A percentile compares a stretch with the other conserved stretches of the same genome.
These are phyloP conservation scores for Heterobasidion irregulare DNA, from an alignment of 1,284 basidiomycete genomes.

Conservation along the genomic window DNA sequence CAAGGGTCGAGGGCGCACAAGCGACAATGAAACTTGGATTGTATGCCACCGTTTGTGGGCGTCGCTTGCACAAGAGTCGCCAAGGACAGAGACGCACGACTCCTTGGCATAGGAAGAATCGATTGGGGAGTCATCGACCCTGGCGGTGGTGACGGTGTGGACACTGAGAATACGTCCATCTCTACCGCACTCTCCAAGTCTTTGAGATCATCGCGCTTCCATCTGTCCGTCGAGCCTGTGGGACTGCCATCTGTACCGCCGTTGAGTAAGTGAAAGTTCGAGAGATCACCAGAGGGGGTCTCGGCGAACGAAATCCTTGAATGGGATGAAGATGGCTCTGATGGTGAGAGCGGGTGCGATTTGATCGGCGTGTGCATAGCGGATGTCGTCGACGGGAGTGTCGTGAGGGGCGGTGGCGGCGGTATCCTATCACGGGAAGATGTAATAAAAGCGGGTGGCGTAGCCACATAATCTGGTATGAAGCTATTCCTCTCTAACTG, in stretches of 20 bases:
- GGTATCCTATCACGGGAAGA: neutral
- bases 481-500: no score
- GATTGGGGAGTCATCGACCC: neutral
- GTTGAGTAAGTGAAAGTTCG: slow-evolving; percentile 11
- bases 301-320: slow-evolving; percentile 11
- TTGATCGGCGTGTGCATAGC: neutral
- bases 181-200: neutral
- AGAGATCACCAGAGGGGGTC: slow-evolving; percentile 12
- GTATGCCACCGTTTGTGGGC: neutral
- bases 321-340: slow-evolving; percentile 6
- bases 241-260: slow-evolving; percentile 6
- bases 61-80: neutral
- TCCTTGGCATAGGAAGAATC: neutral
- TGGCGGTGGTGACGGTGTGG: neutral
- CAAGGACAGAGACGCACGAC: neutral
- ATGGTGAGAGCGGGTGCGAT: neutral
- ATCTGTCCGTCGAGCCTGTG: neutral
- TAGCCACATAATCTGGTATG: no score
- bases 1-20: slow-evolving; percentile 10
- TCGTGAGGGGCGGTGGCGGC: neutral
- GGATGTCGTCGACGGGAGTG: neutral
- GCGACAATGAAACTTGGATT: slow-evolving; percentile 9
- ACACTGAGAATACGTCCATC: neutral
- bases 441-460: neutral
- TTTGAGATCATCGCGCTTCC: neutral